Conservation (phyloP, 345 rosid species). For the Syzygium jambos region DNA sequence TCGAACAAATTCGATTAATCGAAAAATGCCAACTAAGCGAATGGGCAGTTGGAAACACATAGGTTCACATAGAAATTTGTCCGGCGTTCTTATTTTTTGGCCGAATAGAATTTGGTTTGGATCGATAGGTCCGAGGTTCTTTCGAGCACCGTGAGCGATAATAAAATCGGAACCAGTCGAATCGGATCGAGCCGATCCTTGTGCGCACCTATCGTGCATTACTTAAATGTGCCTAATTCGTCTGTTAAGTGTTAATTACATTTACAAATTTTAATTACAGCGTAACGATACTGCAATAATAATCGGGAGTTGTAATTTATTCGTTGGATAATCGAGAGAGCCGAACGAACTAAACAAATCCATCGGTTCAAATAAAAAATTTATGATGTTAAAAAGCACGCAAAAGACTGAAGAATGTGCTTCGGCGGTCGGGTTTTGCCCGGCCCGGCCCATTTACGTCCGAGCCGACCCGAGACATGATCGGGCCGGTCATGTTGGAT, state of each 20-base stretch:
- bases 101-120: not conserved
- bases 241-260: not conserved
- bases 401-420: too few species aligned
- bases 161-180: not conserved
- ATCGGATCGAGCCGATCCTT: not conserved
- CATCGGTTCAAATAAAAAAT: not conserved
- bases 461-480: not conserved
- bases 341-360: not conserved
- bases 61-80: not conserved
- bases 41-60: not conserved
- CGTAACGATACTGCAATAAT: not conserved
- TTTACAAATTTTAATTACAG: not conserved
- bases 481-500: not conserved
- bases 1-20: not conserved
- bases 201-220: not conserved
- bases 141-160: rapidly evolving
- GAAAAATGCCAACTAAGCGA: not conserved
- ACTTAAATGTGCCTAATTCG: not conserved
- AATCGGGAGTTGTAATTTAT: not conserved
- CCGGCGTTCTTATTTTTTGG: not conserved
- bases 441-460: not conserved
- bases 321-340: not conserved
- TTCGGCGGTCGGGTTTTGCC: not conserved
- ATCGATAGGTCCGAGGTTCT: not conserved
- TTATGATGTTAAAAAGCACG: not conserved